These are phyloP conservation scores for Mucor piriformis DNA, from an alignment of 371 early-diverging fungal species.

Conservation along the genomic window DNA sequence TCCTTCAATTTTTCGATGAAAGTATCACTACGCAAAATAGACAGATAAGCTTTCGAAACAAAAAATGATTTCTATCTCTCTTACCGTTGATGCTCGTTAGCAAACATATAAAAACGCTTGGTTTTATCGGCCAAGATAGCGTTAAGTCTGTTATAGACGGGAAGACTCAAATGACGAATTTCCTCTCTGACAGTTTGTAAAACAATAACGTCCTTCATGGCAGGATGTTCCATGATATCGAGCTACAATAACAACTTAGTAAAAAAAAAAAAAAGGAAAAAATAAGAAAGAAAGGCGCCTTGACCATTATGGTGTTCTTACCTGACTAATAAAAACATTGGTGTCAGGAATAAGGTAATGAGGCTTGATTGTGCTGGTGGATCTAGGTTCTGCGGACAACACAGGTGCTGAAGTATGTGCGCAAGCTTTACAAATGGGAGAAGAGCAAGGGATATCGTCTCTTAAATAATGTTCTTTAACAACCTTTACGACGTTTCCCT, in stretches of 20 bases:
- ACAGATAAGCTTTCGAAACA: not conserved
- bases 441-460: conserved; percentile 91
- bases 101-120: conserved; percentile 86
- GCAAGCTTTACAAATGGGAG: conserved; percentile 64
- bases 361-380: conserved; percentile 50
- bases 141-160: conserved; percentile 82
- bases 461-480: conserved; percentile 95
- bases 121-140: conserved; percentile 69
- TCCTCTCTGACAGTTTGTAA: conserved; percentile 94
- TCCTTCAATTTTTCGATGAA: conserved; percentile 79
- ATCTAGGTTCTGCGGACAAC: conserved; percentile 50
- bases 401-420: conserved; percentile 42
- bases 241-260: conserved; percentile 55
- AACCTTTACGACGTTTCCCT: conserved; percentile 91
- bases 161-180: conserved; percentile 76
- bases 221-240: conserved; percentile 89
- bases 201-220: conserved; percentile 88
- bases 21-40: conserved; percentile 63
- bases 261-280: not conserved
- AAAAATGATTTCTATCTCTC: too few relatives aligned
- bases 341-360: conserved; percentile 94
- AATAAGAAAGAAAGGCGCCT: too few relatives aligned
- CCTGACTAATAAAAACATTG: conserved; percentile 94
- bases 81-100: conserved; percentile 90
- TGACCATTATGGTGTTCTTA: conserved; percentile 17